Percentiles rank a stretch among this genome's conserved stretches.
phyloP scores from a whole-genome alignment of 2,329 filamentous ascomycete species.

The Akanthomyces dipterigenus region DNA sequence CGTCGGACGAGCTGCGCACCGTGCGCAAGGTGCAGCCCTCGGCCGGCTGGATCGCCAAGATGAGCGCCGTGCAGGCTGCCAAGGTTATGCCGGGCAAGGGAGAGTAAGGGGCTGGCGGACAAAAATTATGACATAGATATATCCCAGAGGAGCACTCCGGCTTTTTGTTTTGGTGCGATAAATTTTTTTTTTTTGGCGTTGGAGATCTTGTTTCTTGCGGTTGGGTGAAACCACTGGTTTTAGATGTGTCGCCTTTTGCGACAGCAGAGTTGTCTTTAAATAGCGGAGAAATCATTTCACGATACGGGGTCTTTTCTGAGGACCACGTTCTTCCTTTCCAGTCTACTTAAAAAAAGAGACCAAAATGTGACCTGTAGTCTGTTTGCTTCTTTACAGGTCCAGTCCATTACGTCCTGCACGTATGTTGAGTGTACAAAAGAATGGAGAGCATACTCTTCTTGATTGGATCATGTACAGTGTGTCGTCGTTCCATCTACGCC shows the following conservation, averaged over 20 bases:
- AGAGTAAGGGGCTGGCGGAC: conserved; percentile 29
- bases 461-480: background rate
- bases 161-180: background rate
- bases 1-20: conserved; percentile 86
- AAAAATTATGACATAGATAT: background rate
- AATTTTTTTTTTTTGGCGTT: background rate
- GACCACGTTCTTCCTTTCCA: too few relatives aligned
- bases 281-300: background rate
- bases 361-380: too few relatives aligned
- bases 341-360: too few relatives aligned
- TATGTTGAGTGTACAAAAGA: too few relatives aligned
- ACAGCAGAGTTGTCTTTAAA: background rate
- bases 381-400: too few relatives aligned
- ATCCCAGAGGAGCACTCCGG: background rate
- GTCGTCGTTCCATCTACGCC: too few relatives aligned
- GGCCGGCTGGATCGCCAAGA: conserved; percentile 87
- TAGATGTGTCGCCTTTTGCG: background rate
- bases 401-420: too few relatives aligned
- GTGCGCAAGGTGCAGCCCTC: conserved; percentile 90
- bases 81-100: conserved; percentile 67
- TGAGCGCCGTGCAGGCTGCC: conserved; percentile 91
- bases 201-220: background rate
- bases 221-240: background rate
- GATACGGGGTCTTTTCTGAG: background rate
- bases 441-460: too few relatives aligned